These are phyloP conservation scores for Cladosporium sphaerospermum DNA, from an alignment of 2,329 filamentous ascomycete species.

Conservation along the genomic window DNA sequence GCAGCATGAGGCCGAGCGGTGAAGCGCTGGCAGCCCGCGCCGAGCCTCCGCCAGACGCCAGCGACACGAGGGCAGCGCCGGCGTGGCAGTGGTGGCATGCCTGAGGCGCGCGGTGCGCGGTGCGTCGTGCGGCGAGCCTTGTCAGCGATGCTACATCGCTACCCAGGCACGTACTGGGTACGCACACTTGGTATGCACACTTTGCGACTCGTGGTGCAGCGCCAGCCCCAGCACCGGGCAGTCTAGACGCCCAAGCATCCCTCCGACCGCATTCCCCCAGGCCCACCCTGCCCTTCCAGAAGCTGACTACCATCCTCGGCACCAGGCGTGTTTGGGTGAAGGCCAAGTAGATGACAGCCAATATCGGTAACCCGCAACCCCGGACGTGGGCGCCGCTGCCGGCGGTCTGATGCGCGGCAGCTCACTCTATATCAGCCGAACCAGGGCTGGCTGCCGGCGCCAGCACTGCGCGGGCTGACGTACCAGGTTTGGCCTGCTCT, in stretches of 20 bases:
- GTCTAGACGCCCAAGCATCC: background rate
- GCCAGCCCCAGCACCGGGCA: background rate
- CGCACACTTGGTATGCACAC: too few species aligned
- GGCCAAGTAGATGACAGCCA: conserved; percentile 1
- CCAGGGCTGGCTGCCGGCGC: background rate
- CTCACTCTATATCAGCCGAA: background rate
- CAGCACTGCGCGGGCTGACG: background rate
- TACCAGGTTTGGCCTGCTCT: background rate
- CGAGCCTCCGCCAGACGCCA: background rate
- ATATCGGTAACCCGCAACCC: conserved; percentile 8
- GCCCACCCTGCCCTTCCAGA: conserved; percentile 3
- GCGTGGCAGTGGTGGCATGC: background rate
- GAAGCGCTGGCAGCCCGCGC: conserved; percentile 8
- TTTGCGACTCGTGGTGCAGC: too few species aligned
- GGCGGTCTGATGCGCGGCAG: background rate
- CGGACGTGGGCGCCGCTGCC: background rate
- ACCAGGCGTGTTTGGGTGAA: background rate
- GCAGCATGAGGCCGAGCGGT: background rate
- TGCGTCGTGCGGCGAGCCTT: background rate
- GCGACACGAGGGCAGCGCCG: background rate
- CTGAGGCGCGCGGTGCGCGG: background rate
- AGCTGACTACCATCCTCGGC: background rate
- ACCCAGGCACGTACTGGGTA: too few species aligned
- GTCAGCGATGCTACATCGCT: background rate
- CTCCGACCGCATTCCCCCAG: background rate